These are phyloP conservation scores for Debaryomyces maramus DNA, from an alignment of 805 yeast species.

Conservation along the genomic window DNA sequence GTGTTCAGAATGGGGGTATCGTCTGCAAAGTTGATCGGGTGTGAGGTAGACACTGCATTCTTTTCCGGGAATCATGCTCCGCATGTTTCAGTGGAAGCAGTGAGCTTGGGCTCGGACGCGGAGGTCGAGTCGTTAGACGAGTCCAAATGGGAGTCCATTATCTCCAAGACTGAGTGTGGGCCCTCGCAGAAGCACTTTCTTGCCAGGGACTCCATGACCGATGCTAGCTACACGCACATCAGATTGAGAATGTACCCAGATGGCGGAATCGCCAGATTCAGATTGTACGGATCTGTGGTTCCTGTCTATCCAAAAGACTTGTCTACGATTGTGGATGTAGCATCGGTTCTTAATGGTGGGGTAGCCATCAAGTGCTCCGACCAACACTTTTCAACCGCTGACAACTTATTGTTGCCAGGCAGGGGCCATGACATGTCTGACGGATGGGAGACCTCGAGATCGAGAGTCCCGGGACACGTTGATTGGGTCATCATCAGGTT, in stretches of 20 bases:
- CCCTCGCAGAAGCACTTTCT: constrained; percentile 88
- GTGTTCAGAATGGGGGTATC: constrained; percentile 80
- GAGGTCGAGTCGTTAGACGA: constrained; percentile 19
- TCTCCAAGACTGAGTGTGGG: constrained; percentile 77
- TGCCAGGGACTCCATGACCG: constrained; percentile 59
- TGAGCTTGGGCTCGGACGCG: constrained; percentile 35
- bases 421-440: constrained; percentile 96
- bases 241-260: constrained; percentile 94
- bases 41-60: constrained; percentile 90
- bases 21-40: constrained; percentile 74
- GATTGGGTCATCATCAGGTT: constrained; percentile 90
- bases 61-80: constrained; percentile 98
- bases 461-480: constrained; percentile 76
- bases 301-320: constrained; percentile 61
- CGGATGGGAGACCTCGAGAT: constrained; percentile 97
- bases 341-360: constrained; percentile 84
- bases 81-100: constrained; percentile 78
- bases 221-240: constrained; percentile 68
- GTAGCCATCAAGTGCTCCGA: constrained; percentile 81
- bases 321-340: constrained; percentile 61
- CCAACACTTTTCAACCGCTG: constrained; percentile 93
- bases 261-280: constrained; percentile 95
- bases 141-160: constrained; percentile 69
- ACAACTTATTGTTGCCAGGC: constrained; percentile 86
- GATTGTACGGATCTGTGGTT: constrained; percentile 80